Conservation (phyloP, 768 basidiomycete species). For the Pulveroboletus frians region DNA sequence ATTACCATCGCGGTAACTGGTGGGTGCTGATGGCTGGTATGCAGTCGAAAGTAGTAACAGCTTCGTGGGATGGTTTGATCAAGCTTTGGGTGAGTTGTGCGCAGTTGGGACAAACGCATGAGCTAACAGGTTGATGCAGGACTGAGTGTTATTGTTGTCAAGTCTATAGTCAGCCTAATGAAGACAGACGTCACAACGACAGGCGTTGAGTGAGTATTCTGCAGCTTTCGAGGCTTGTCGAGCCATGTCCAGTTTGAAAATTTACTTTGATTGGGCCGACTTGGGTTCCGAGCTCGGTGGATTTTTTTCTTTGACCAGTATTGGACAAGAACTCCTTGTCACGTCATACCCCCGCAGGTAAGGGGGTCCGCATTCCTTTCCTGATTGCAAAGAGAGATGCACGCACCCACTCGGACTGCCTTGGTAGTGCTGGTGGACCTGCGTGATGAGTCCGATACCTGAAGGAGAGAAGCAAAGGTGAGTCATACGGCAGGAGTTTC, state of each 20-base stretch:
- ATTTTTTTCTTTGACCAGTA: neutral
- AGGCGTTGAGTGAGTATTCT: neutral
- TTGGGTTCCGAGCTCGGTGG: too few species aligned
- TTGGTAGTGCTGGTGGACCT: neutral
- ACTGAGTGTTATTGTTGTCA: conserved; percentile 19
- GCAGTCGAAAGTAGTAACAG: conserved; percentile 95
- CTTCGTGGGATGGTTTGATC: conserved; percentile 96
- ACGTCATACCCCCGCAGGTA: neutral
- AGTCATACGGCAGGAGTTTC: neutral
- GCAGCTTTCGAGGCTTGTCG: too few species aligned
- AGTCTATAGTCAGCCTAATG: conserved; percentile 9
- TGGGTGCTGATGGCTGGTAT: conserved; percentile 14
- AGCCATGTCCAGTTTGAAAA: neutral
- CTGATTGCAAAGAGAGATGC: neutral
- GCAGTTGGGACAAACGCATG: neutral
- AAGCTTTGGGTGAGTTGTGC: conserved; percentile 85
- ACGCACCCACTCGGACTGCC: too few species aligned
- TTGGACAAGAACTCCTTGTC: neutral
- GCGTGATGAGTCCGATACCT: conserved; percentile 8
- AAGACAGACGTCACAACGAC: conserved; percentile 1
- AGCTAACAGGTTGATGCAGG: conserved; percentile 20
- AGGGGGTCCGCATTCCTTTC: conserved; percentile 1
- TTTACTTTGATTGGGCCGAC: neutral
- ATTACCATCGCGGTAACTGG: neutral
- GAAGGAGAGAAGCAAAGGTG: conserved; percentile 5